A percentile compares a stretch with the other conserved stretches of the same genome.
Conservation (phyloP, 495 filamentous ascomycete genomes). For the Podospora tetraspora region DNA sequence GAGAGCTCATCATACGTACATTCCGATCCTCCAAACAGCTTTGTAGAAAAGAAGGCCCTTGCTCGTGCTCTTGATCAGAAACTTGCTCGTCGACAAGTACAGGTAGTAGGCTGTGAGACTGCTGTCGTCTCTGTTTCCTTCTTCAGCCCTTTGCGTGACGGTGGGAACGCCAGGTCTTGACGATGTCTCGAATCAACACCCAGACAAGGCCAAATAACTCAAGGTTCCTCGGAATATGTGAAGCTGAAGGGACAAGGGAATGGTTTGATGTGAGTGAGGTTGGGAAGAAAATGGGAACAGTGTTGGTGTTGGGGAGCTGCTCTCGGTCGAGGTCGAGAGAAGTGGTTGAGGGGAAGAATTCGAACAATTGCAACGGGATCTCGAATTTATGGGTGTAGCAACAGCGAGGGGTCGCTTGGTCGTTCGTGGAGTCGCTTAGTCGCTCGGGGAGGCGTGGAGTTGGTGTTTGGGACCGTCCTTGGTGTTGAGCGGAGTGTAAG, state of each 20-base stretch:
- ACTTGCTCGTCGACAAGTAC: neutral
- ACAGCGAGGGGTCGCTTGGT: neutral
- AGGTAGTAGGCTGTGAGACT: neutral
- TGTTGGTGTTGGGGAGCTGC: neutral
- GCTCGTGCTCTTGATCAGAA: slow-evolving; percentile 3
- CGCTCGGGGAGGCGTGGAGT: neutral
- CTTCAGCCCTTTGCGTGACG: neutral
- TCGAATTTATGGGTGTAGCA: neutral
- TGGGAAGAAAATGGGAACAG: neutral
- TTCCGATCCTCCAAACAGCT: slow-evolving; percentile 26
- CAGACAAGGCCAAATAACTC: neutral
- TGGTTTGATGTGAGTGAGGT: neutral
- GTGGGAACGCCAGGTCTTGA: neutral
- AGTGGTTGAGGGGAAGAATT: neutral
- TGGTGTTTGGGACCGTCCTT: neutral
- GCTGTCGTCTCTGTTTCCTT: neutral
- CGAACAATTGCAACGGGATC: neutral
- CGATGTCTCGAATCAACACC: neutral
- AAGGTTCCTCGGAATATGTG: neutral
- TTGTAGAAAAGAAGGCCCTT: slow-evolving; percentile 15
- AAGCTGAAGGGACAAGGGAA: neutral
- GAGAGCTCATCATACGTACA: slow-evolving; percentile 32
- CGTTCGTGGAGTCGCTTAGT: neutral
- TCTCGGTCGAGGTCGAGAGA: neutral
- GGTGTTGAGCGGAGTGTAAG: neutral